These are phyloP conservation scores for Aegilops longissima DNA, from an alignment of 176 grass and related monocot species.

Conservation along the genomic window DNA sequence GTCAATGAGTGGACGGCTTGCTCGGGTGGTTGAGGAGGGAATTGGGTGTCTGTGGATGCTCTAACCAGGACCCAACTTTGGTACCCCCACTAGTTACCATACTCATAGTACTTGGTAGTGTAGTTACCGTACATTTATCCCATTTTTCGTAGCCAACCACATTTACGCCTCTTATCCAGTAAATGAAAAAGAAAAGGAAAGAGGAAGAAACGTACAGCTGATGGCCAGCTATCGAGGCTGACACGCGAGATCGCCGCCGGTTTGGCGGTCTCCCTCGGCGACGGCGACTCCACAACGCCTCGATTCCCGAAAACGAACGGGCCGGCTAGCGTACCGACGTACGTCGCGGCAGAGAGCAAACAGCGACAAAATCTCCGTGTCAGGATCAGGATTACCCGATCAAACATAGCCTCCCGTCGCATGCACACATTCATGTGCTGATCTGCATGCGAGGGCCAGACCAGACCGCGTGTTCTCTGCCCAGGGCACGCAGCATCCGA, in stretches of 20 bases:
- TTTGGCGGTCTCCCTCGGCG: background rate
- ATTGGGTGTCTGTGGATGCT: no score
- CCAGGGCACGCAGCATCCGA: background rate
- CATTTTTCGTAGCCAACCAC: no score
- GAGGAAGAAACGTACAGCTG: background rate
- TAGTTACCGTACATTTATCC: no score
- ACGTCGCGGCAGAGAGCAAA: background rate
- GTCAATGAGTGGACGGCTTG: no score
- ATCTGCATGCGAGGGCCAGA: no score
- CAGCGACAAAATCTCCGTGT: background rate
- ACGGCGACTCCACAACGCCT: slow-evolving; percentile 35
- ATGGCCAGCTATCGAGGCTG: background rate
- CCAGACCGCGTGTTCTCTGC: background rate
- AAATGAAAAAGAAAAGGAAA: no score
- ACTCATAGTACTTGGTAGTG: no score
- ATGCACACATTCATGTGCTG: background rate
- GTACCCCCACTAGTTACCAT: no score
- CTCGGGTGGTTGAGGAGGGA: no score
- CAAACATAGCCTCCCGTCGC: background rate
- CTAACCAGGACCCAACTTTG: no score
- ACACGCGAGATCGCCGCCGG: background rate
- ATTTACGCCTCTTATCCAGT: no score
- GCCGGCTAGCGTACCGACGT: background rate
- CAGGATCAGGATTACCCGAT: background rate
- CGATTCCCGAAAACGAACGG: background rate